phyloP scores from a whole-genome alignment of 495 filamentous ascomycete species.

The Cercophora newfieldiana region DNA sequence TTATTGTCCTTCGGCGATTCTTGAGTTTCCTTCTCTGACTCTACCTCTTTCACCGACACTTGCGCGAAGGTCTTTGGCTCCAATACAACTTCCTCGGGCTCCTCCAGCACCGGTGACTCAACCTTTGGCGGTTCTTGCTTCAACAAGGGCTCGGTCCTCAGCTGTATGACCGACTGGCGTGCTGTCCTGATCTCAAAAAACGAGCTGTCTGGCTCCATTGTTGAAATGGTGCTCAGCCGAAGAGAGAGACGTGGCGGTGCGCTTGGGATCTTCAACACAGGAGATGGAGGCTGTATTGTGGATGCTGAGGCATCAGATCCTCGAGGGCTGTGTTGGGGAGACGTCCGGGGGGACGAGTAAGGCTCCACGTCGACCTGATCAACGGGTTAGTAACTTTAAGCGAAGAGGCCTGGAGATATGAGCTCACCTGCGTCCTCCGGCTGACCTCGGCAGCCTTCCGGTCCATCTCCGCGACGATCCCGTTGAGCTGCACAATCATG shows the following conservation, averaged over 20 bases:
- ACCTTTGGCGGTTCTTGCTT: not conserved
- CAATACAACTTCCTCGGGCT: not conserved
- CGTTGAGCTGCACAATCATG: slow-evolving; percentile 61
- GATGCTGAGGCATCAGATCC: slow-evolving; percentile 31
- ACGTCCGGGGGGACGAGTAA: slow-evolving; percentile 25
- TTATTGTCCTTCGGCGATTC: not conserved
- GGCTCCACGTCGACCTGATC: not conserved
- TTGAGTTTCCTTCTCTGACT: not conserved
- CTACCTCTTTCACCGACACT: not conserved
- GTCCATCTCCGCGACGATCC: slow-evolving; percentile 76
- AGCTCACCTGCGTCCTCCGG: slow-evolving; percentile 57
- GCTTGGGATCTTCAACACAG: slow-evolving; percentile 26
- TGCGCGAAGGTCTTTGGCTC: not conserved
- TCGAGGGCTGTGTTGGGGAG: slow-evolving; percentile 30
- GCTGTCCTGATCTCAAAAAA: slow-evolving; percentile 22
- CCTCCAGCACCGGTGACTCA: not conserved
- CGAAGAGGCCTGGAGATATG: not conserved
- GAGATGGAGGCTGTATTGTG: slow-evolving; percentile 28
- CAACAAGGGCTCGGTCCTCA: not conserved
- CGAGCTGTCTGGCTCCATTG: slow-evolving; percentile 13
- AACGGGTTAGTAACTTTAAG: slow-evolving; percentile 22
- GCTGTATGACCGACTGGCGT: not conserved
- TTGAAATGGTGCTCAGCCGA: slow-evolving; percentile 30
- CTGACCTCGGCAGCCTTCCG: slow-evolving; percentile 71
- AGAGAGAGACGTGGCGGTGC: slow-evolving; percentile 36